These are phyloP conservation scores for Carex myosuroides DNA, from an alignment of 176 grass and related monocot species.

Conservation along the genomic window DNA sequence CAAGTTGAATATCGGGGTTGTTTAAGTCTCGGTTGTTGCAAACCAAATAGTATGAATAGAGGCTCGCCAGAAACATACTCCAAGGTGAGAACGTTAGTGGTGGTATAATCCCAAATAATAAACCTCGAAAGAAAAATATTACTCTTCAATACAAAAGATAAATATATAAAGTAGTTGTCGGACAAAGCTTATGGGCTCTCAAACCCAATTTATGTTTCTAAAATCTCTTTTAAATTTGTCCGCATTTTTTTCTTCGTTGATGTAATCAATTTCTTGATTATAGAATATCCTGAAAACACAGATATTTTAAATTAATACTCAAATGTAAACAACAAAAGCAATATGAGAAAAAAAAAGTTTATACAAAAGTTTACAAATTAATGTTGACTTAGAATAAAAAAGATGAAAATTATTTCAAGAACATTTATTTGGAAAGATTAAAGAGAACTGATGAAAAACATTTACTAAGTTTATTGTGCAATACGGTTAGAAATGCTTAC, in stretches of 20 bases:
- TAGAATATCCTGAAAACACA: slow-evolving; percentile 55
- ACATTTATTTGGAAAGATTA: not conserved
- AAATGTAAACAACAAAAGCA: not conserved
- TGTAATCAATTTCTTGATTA: slow-evolving; percentile 99
- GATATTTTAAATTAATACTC: not conserved
- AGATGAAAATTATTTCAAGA: not conserved
- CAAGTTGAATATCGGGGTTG: not conserved
- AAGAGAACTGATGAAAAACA: not conserved
- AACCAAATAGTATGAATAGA: slow-evolving; percentile 11
- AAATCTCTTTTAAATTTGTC: slow-evolving; percentile 96
- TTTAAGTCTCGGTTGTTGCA: too few relatives aligned
- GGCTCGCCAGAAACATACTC: slow-evolving; percentile 76
- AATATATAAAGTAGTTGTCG: slow-evolving; percentile 11
- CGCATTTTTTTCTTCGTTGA: slow-evolving; percentile 95
- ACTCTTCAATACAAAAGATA: slow-evolving; percentile 22
- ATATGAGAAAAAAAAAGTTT: not conserved
- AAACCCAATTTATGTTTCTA: slow-evolving; percentile 96
- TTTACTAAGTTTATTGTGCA: not conserved
- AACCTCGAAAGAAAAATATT: slow-evolving; percentile 45
- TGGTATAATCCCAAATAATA: slow-evolving; percentile 89
- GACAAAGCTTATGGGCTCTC: slow-evolving; percentile 70
- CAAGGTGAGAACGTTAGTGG: slow-evolving; percentile 76
- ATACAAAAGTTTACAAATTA: not conserved
- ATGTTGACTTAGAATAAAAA: not conserved
- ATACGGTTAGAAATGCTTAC: slow-evolving; percentile 38